These are phyloP conservation scores for Gryganskiella cystojenkinii DNA, from an alignment of 192 early-diverging fungal species.

Conservation along the genomic window DNA sequence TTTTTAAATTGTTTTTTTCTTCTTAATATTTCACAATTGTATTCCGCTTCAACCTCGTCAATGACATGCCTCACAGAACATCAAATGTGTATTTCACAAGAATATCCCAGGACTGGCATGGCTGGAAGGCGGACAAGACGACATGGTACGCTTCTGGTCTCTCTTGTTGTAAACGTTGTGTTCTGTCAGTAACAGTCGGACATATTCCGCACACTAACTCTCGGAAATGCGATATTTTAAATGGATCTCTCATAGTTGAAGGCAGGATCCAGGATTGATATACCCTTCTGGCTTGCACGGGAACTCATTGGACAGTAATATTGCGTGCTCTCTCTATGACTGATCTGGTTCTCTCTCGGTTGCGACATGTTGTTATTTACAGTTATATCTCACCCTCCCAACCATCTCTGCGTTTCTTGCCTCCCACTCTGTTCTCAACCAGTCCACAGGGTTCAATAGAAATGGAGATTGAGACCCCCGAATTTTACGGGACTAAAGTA, in stretches of 20 bases:
- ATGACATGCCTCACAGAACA: constrained; percentile 8
- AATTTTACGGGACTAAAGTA: constrained; percentile 42
- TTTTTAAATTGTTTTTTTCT: not conserved
- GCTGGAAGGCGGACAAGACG: constrained; percentile 38
- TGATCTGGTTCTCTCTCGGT: not conserved
- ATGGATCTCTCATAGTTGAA: constrained; percentile 14
- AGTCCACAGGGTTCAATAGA: constrained; percentile 19
- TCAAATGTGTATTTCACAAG: constrained; percentile 34
- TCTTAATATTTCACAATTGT: not conserved
- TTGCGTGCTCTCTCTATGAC: not conserved
- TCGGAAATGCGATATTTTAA: not conserved
- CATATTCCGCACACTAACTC: not conserved
- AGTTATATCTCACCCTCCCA: not conserved
- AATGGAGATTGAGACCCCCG: constrained; percentile 36
- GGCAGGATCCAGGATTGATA: constrained; percentile 42
- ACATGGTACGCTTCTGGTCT: constrained; percentile 10
- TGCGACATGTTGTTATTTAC: not conserved
- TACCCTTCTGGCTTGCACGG: constrained; percentile 44
- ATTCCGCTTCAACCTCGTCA: no score
- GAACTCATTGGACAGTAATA: constrained; percentile 36
- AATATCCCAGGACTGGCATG: constrained; percentile 36
- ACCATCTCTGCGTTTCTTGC: not conserved
- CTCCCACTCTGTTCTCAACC: not conserved
- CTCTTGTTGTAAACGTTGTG: not conserved
- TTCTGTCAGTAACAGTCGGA: not conserved